Percentiles rank a stretch among this genome's conserved stretches.
These are phyloP conservation scores for Cytospora chrysosperma DNA, from an alignment of 2,329 filamentous ascomycete species.

Conservation along the genomic window DNA sequence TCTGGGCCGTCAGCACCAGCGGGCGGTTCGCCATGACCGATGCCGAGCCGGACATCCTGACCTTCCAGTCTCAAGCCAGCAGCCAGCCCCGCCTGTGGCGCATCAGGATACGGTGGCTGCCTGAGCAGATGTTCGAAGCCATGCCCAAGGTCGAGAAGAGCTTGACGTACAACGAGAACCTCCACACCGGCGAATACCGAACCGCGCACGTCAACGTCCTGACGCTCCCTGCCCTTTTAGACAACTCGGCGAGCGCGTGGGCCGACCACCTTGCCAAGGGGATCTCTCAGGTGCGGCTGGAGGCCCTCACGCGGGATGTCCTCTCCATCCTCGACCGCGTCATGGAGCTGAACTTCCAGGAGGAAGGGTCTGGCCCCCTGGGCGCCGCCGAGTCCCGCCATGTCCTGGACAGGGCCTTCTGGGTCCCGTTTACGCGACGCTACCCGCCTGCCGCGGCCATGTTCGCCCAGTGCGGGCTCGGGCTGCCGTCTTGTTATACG, in stretches of 20 bases:
- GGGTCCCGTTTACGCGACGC: constrained; percentile 25
- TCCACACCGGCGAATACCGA: not conserved
- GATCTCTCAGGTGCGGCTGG: constrained; percentile 20
- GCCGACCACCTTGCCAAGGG: constrained; percentile 28
- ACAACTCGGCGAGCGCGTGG: constrained; percentile 37
- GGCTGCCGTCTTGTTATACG: constrained; percentile 1
- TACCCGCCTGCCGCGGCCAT: constrained; percentile 31
- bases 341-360: constrained; percentile 22
- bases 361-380: constrained; percentile 25
- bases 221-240: constrained; percentile 36
- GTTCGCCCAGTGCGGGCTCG: constrained; percentile 34
- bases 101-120: constrained; percentile 42
- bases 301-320: constrained; percentile 33
- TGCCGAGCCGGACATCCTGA: constrained; percentile 41
- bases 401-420: constrained; percentile 26
- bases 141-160: not conserved
- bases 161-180: not conserved
- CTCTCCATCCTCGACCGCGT: constrained; percentile 38
- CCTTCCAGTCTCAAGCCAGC: constrained; percentile 41
- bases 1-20: constrained; percentile 42
- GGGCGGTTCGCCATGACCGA: constrained; percentile 30
- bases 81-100: constrained; percentile 6
- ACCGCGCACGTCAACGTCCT: constrained; percentile 29
- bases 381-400: constrained; percentile 18
- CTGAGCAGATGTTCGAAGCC: constrained; percentile 19